A percentile compares a stretch with the other conserved stretches of the same genome.
Evolutionary conservation across 2,329 filamentous ascomycete species (phyloP).

Genomic region (Aspergillus alliaceus): DNA sequence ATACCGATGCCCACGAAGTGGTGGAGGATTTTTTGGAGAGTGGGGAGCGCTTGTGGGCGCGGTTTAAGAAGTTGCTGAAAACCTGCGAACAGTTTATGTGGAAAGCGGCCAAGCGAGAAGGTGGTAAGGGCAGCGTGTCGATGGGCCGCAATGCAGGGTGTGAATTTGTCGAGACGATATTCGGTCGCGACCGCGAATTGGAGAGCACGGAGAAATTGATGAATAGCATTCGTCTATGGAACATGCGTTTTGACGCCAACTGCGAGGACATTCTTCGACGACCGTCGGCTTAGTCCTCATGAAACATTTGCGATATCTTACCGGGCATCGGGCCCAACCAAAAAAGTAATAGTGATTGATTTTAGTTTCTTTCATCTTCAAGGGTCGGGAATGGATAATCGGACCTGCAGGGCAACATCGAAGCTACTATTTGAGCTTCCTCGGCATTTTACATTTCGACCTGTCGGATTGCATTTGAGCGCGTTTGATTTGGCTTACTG

Average conservation of each 20-base stretch:
- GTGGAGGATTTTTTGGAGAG: conserved; percentile 88
- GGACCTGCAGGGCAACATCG: neutral
- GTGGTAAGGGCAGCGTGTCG: conserved; percentile 62
- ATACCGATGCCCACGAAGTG: conserved; percentile 71
- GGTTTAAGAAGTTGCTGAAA: conserved; percentile 83
- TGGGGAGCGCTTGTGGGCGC: conserved; percentile 81
- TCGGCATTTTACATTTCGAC: neutral
- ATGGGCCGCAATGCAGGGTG: conserved; percentile 90
- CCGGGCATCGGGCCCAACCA: neutral
- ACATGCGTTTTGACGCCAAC: conserved; percentile 91
- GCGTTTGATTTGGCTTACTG: conserved; percentile 31
- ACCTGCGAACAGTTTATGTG: conserved; percentile 94
- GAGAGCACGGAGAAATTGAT: conserved; percentile 91
- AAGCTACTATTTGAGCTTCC: neutral
- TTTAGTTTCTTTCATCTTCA: neutral
- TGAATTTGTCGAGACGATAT: conserved; percentile 95
- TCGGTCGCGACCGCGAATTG: conserved; percentile 85
- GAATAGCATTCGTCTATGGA: conserved; percentile 84
- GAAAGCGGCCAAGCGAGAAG: conserved; percentile 75
- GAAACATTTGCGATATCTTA: neutral
- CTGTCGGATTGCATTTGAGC: conserved; percentile 37
- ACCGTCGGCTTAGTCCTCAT: conserved; percentile 42
- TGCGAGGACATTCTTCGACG: conserved; percentile 80
- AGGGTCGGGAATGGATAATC: neutral
- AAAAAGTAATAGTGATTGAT: conserved; percentile 9